Base-by-base conservation (phyloP, 164 flowering plant genomes). In the Chimonanthus salicifolius region DNA sequence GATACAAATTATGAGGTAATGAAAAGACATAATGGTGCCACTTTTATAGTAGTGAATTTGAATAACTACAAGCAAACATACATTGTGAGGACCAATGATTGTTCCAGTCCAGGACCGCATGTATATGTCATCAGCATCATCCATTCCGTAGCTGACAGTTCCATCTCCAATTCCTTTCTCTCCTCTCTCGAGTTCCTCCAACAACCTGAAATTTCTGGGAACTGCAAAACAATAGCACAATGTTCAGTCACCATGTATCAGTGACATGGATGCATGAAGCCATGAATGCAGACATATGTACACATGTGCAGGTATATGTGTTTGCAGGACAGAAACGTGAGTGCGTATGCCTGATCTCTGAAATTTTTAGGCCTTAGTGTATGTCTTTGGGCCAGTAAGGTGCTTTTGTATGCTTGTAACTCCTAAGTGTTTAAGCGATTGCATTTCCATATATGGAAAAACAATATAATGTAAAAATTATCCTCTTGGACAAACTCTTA, bases 31-130 rank as follows among this genome's bases (percentile, higher is more conserved):
- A 8, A 63, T 63, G 18, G 33, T 21, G 66, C 16, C 60, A 7
- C 9, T 43, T 63, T 7, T 20, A 63, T 63, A 33, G 9, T 43
- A 20, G 44, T 63, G 66, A 43, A 63, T 21, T n/a, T 54, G 16
- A 54, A 10, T 5, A n/a, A 71, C 66, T 69, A 15, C 7, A 33
- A 15, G 58, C 5, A 77, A 74, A 11, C 33, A 33, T 80, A 88
- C 90, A 79, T 77, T 82, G 69, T 85, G 89, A 49, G 94, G 94
- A 18, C 94, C 91, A 71, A 89, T 89, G 50, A 89, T 84, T 71
- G 94, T 89, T 72, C 94, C 93, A 44, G 93, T 89, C 90, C 93
- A 89, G 7, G 89, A 89, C 43, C 83, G 87, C 94, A 89, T 89
- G 78, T 66, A 84, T 63, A 84, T 79, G 73, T 89, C 94, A 80